Conservation (phyloP, 495 filamentous ascomycete genomes). For the Lasiosphaeria hispida region DNA sequence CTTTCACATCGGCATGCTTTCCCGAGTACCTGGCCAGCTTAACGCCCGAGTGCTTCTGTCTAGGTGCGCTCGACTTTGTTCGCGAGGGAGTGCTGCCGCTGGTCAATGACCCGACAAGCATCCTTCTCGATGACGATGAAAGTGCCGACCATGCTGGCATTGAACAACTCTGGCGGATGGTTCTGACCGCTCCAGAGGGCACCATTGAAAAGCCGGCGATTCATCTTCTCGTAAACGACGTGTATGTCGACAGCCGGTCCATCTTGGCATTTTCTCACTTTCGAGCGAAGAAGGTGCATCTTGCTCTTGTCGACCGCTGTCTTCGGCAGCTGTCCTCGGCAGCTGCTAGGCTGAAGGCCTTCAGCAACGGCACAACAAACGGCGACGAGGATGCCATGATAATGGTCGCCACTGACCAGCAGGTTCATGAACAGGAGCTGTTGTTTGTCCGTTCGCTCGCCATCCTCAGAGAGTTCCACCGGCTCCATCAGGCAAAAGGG, state of each 20-base stretch:
- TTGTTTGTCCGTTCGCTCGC: constrained; percentile 65
- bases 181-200: constrained; percentile 65
- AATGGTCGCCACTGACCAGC: constrained; percentile 41
- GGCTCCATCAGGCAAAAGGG: constrained; percentile 43
- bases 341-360: constrained; percentile 57
- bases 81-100: constrained; percentile 41
- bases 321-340: constrained; percentile 69
- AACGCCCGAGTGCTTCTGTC: constrained; percentile 62
- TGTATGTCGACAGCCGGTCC: constrained; percentile 62
- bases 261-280: constrained; percentile 44
- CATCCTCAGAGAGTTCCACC: constrained; percentile 47
- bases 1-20: constrained; percentile 66
- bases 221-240: constrained; percentile 60
- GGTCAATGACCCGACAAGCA: constrained; percentile 37
- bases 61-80: constrained; percentile 65
- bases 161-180: constrained; percentile 81
- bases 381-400: constrained; percentile 52
- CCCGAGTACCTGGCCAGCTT: constrained; percentile 63
- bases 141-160: constrained; percentile 52
- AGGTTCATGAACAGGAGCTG: constrained; percentile 52
- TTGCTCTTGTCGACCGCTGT: constrained; percentile 74
- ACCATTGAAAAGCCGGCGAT: constrained; percentile 70
- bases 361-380: constrained; percentile 38
- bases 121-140: constrained; percentile 44
- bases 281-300: constrained; percentile 62